Base-by-base conservation (phyloP, 345 rosid species). In the Trapa incisa region DNA sequence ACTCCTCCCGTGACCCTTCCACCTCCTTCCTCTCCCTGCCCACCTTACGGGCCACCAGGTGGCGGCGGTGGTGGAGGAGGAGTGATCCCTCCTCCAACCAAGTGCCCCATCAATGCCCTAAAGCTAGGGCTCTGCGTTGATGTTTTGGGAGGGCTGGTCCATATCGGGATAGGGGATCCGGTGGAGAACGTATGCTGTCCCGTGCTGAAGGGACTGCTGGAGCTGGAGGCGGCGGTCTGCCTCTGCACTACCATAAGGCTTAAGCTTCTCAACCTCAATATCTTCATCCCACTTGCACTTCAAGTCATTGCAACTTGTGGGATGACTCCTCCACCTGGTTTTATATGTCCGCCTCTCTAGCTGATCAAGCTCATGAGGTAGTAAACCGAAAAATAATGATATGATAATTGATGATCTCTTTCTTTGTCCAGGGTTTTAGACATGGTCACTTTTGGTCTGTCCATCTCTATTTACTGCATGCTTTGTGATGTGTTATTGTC, bases 221-320 rank as follows among this genome's bases (percentile, higher is more conserved):
- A 78, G 75, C 78, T 81, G 22, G 85, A 81, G 79, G 85, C 85
- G 33, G 85, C 85, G 0, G 36, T 81, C 65, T 81, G 85, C 56
- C 75, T 81, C 35, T 81, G 85, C 72, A 72, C 80, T 0, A 72
- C 72, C 37, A 65, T 78, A 33, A 74, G 80, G 73, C 75, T 81
- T 10, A 81, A 72, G 80, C 77, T 81, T 22, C 80, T 81, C 13
- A 81, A 81, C 72, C 67, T 81, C 17, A 78, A 76, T 54, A 72
- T 81, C 32, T 72, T 72, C 75, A 66, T 78, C 47, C 85, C 85
- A 65, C 82, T 81, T 35, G 82, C 82, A 35, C 79, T 81, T 69
- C 82, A 78, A 60, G 79, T 61, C 35, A 67, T 81, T 6, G 72
- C 73, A 22, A 76, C 80, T 39, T 81, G 85, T 66, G 82, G 85